Conservation (phyloP, 441 rosid species). For the Kokia cookei region DNA sequence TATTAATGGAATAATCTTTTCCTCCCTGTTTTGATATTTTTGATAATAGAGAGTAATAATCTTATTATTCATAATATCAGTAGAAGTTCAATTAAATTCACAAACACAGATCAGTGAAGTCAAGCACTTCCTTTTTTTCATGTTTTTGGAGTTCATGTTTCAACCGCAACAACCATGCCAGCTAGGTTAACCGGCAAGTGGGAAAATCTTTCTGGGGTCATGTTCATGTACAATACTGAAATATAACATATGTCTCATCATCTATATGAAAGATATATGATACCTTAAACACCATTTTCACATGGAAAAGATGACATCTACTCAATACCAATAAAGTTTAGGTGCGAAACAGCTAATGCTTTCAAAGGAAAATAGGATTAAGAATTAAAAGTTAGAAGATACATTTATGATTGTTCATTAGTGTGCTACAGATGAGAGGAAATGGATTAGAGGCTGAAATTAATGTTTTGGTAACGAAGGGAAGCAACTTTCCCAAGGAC, state of each 20-base stretch:
- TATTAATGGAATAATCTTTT: slow-evolving; percentile 6
- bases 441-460: neutral
- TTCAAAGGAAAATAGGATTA: neutral
- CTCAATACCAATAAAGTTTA: neutral
- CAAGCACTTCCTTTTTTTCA: neutral
- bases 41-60: neutral
- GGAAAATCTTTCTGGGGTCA: too few relatives aligned
- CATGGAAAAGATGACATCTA: neutral
- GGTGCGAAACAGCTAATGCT: neutral
- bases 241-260: too few relatives aligned
- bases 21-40: neutral
- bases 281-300: neutral
- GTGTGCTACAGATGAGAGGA: slow-evolving; percentile 13
- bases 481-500: neutral
- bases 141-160: neutral
- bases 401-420: slow-evolving; percentile 12
- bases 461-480: neutral
- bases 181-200: neutral
- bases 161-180: neutral
- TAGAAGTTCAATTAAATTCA: neutral
- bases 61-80: neutral
- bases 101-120: neutral
- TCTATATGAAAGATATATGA: neutral
- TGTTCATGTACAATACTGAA: neutral
- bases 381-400: slow-evolving; percentile 15